Percentiles rank a stretch among this genome's conserved stretches.
These are phyloP conservation scores for Zygotorulaspora danielsina DNA, from an alignment of 805 yeast genomes.

Conservation along the genomic window DNA sequence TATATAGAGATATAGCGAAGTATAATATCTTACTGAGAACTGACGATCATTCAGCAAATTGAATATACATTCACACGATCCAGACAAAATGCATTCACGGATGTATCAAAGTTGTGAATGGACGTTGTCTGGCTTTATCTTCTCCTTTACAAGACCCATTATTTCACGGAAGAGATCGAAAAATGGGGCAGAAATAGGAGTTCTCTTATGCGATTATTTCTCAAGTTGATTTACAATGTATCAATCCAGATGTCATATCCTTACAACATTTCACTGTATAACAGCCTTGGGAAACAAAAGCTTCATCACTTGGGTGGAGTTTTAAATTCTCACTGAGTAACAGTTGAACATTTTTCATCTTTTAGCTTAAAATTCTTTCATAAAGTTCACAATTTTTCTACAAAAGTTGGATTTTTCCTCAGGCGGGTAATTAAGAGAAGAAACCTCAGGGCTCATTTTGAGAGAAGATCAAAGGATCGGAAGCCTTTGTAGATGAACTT, in stretches of 20 bases:
- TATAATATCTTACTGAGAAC: constrained; percentile 14
- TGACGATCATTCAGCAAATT: constrained; percentile 7
- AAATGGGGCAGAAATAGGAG: constrained; percentile 66
- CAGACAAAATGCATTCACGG: constrained; percentile 37
- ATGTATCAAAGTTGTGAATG: constrained; percentile 46
- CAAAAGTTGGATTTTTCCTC: no score
- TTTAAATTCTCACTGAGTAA: no score
- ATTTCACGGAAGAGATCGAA: constrained; percentile 44
- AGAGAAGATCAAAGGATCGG: no score
- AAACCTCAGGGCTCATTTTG: neutral
- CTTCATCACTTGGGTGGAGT: no score
- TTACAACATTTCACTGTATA: no score
- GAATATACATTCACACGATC: constrained; percentile 45
- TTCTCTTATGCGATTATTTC: constrained; percentile 10
- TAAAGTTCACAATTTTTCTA: no score
- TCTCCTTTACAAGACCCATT: constrained; percentile 61
- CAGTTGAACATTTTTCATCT: no score
- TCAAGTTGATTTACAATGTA: neutral
- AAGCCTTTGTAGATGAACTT: no score
- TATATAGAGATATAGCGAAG: constrained; percentile 18
- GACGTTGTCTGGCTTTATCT: constrained; percentile 48
- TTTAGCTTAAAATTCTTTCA: no score
- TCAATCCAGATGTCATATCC: no score
- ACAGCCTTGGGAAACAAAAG: no score
- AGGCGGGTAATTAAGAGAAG: neutral